phyloP scores from a whole-genome alignment of 2,329 filamentous ascomycete genomes.

The Clathrospora elynae region DNA sequence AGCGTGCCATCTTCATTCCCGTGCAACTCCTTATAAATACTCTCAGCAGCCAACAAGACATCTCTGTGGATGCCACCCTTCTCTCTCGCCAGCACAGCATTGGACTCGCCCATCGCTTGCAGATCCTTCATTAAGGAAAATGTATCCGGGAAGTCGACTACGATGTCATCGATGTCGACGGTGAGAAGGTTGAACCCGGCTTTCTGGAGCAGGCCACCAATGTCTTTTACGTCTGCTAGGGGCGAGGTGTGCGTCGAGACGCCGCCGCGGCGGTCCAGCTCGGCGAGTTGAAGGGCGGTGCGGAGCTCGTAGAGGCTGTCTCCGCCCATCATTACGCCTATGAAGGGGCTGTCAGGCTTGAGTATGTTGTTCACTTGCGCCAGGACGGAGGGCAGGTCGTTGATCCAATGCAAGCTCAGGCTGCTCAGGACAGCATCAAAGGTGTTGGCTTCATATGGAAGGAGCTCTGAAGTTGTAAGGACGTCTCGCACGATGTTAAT shows the following conservation, averaged over 20 bases:
- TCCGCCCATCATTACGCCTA: constrained; percentile 95
- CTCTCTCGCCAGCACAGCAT: constrained; percentile 84
- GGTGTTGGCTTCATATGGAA: constrained; percentile 75
- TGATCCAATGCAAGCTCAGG: constrained; percentile 94
- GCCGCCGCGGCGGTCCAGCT: constrained; percentile 87
- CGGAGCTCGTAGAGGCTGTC: constrained; percentile 93
- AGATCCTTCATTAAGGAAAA: constrained; percentile 93
- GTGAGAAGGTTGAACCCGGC: constrained; percentile 96
- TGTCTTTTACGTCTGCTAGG: constrained; percentile 86
- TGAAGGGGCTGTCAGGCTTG: constrained; percentile 88
- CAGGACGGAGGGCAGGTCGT: constrained; percentile 86
- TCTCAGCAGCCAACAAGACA: constrained; percentile 83
- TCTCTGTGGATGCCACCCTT: constrained; percentile 76
- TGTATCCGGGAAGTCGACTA: constrained; percentile 89
- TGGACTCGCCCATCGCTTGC: constrained; percentile 95
- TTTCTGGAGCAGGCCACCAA: constrained; percentile 82
- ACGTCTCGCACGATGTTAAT: constrained; percentile 76
- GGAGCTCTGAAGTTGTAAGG: constrained; percentile 71
- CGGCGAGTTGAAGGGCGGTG: constrained; percentile 89
- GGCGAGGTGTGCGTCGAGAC: constrained; percentile 90
- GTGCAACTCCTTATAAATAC: constrained; percentile 86
- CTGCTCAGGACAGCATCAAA: constrained; percentile 93
- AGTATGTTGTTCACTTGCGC: constrained; percentile 83
- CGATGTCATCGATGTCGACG: constrained; percentile 95
- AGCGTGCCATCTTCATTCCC: constrained; percentile 68